Conservation (phyloP, 2,329 filamentous ascomycete genomes). For the Botrytis elliptica region DNA sequence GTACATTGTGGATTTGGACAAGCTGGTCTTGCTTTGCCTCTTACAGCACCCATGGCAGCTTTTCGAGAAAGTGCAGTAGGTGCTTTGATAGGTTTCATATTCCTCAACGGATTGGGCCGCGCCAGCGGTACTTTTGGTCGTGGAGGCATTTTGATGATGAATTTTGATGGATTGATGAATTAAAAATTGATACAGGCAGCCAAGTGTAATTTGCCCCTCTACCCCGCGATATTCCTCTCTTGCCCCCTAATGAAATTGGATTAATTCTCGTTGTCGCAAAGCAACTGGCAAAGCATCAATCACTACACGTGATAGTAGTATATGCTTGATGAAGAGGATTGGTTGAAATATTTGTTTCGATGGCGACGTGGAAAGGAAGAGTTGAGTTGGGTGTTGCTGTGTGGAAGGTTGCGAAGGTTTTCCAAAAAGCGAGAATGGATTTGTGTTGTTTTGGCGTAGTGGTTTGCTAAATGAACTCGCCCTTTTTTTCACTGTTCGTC, state of each 20-base stretch:
- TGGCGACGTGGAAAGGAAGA: not conserved
- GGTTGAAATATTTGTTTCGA: constrained; percentile 6
- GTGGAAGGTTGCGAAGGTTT: not conserved
- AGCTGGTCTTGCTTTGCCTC: constrained; percentile 24
- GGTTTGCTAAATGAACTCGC: constrained; percentile 9
- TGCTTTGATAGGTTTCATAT: constrained; percentile 28
- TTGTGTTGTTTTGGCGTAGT: constrained; percentile 11
- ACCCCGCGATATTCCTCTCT: constrained; percentile 21
- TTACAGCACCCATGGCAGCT: constrained; percentile 25
- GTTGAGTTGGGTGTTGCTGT: constrained; percentile 15
- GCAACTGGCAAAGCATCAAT: not conserved
- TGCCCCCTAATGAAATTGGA: not conserved
- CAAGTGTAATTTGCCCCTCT: constrained; percentile 3
- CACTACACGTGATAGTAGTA: constrained; percentile 17
- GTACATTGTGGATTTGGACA: constrained; percentile 61
- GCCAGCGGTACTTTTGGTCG: constrained; percentile 14
- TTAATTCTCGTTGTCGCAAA: not conserved
- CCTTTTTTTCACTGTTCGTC: not conserved
- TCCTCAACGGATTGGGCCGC: constrained; percentile 29
- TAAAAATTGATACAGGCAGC: not conserved
- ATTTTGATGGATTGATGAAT: constrained; percentile 2
- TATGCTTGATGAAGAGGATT: constrained; percentile 12
- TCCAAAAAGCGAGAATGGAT: not conserved
- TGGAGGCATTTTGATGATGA: not conserved
- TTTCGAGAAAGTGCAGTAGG: constrained; percentile 29